Evolutionary conservation across 495 filamentous ascomycete species (phyloP), one percentile per base, ranked within the genome.

Genomic region (Acidiella bohemica): DNA sequence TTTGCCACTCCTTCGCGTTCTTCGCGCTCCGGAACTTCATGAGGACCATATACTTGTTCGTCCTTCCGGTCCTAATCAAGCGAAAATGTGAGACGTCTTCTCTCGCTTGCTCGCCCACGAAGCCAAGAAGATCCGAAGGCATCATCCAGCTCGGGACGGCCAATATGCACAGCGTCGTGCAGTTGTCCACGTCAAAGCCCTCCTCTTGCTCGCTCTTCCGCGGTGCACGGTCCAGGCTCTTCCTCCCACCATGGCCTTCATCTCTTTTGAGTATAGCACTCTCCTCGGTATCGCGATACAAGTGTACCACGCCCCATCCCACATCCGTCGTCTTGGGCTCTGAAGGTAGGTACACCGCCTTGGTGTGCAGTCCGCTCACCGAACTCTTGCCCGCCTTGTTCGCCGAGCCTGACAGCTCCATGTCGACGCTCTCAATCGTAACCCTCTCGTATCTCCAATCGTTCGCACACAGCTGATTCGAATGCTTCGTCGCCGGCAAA

Each of bases 91-190:
- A 93, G 44, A 96, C 83, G 39, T 84, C 69, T 44, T 84, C 79
- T 57, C 82, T 73, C 49, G 86, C 93, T 54, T 78, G 76, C 59
- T 95, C 83, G 1, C 90, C 90, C 24, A 95, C 75, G 51, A 90
- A 96, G 0, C 86, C 88, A 47, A 97, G 58, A 46, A 97, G 87
- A 53, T 96, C 92, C 16, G 76, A 80, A 4, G 85, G 80, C 9
- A 83, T 85, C 56, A 96, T 73, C 55, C 96, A 96, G 22, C 77
- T 86, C 2, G 90, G 90, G 9, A 97, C 92, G 8, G 92, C 88
- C 21, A 93, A 76, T 29, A 97, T 84, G 57, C 90, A 96, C 16
- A 96, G 59, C 11, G 84, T 93, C n/a, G 81, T 90, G 53, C 80
- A 86, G 28, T 84, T 76, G 27, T 78, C 71, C 26, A 75, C 72